Conservation (phyloP, 2,329 filamentous ascomycete genomes). For the Zalaria sp. region DNA sequence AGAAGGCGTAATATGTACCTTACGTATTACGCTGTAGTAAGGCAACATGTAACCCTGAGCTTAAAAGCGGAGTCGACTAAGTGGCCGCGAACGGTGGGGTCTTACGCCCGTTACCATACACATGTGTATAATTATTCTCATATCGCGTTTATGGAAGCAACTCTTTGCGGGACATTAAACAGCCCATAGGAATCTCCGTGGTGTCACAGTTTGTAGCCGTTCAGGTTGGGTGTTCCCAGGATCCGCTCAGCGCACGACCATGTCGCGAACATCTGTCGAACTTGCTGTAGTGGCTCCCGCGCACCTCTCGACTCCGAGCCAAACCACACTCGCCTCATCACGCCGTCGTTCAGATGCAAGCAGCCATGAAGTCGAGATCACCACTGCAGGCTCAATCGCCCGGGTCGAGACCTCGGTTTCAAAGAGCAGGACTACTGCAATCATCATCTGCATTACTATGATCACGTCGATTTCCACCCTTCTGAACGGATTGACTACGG, state of each 20-base stretch:
- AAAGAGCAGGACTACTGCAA: constrained; percentile 9
- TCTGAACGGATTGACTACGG: constrained; percentile 25
- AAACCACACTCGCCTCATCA: neutral
- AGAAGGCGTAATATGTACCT: no score
- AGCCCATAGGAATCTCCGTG: no score
- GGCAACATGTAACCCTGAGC: no score
- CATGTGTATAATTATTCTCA: no score
- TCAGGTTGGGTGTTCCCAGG: no score
- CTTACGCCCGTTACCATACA: no score
- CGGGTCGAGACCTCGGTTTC: constrained; percentile 5
- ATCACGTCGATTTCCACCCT: constrained; percentile 12
- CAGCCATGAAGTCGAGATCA: neutral
- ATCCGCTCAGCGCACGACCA: neutral
- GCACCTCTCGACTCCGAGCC: neutral
- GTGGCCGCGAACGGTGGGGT: no score
- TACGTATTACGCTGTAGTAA: no score
- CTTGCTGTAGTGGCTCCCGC: neutral
- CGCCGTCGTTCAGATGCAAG: neutral
- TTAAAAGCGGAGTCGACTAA: no score
- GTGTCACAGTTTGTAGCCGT: no score
- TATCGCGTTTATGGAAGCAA: no score
- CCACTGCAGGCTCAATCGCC: neutral
- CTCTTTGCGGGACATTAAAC: no score
- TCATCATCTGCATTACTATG: constrained; percentile 13
- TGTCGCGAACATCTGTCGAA: neutral